Evolutionary conservation across 495 filamentous ascomycete genomes (phyloP), one percentile per base, ranked within the genome.

Genomic region (Penicillium soppii): DNA sequence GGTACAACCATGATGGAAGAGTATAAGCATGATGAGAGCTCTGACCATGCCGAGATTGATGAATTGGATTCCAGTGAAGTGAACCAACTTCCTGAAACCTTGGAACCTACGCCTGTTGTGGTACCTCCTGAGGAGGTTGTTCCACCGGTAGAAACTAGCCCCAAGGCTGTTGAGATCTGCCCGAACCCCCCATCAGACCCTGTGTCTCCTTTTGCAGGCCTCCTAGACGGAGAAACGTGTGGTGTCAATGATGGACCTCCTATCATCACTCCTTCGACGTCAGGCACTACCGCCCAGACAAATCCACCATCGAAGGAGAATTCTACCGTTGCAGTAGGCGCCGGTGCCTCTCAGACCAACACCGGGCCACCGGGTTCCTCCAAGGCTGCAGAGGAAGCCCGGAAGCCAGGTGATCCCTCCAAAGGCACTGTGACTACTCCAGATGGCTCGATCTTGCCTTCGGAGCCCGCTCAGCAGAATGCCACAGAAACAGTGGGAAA

Each of bases 1-100:
- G 94, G 94, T 12, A 96, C 90, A 22, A 91, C 92, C 7, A 97
- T 97, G 94, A 81, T 98, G 70, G 91, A 98, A 56, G 88, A 90
- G 54, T 91, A 89, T 42, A 89, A 86, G 72, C 87, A 81, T 57
- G 80, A 84, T 53, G 81, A 92, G 54, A 90, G 91, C 50, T 65
- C 73, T n/a, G 75, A 74, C 15, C 77, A 75, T 13, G 74, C 67
- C 4, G 86, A 88, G 25, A 75, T 81, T 15, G 84, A 87, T 38
- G 26, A 56, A 8, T 44, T 57, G 20, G 63, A 66, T 38, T 20
- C 58, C 7, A 66, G 67, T 47, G 58, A 70, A 41, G 76, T 74
- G 44, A 71, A 70, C 10, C 64, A 70, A 17, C 63, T 68, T 10
- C 29, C 52, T 33, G 39, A 29, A 35, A 16, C 36, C 12, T 13